A percentile compares a stretch with the other conserved stretches of the same genome.
Conservation (phyloP, 2,329 filamentous ascomycete species). For the Thielaviopsis euricoi region DNA sequence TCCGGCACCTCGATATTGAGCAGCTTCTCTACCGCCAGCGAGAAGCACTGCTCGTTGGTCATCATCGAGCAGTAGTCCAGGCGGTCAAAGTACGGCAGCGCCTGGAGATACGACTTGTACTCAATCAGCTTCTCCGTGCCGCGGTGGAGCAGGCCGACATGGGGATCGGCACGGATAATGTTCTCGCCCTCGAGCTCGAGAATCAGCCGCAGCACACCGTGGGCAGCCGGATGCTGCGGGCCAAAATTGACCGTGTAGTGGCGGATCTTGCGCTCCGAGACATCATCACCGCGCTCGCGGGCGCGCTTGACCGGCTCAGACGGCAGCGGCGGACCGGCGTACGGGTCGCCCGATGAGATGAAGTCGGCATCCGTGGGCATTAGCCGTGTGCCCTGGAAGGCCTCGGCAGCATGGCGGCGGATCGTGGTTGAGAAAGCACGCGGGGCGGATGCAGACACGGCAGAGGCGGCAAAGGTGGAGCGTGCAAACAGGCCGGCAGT, state of each 20-base stretch:
- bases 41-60: constrained; percentile 98
- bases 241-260: constrained; percentile 99
- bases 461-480: constrained; percentile 1
- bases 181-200: constrained; percentile 95
- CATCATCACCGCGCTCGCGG: constrained; percentile 26
- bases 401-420: constrained; percentile 44
- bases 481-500: constrained; percentile 20
- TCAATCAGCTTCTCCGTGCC: constrained; percentile 99
- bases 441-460: constrained; percentile 21
- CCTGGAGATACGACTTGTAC: constrained; percentile 98
- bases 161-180: constrained; percentile 89
- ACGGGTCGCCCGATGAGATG: constrained; percentile 31
- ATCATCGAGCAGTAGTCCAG: constrained; percentile 99
- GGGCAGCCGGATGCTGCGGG: constrained; percentile 93
- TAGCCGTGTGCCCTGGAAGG: constrained; percentile 41
- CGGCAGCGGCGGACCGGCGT: constrained; percentile 27
- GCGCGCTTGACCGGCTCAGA: constrained; percentile 27
- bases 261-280: constrained; percentile 65
- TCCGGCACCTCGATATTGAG: constrained; percentile 93
- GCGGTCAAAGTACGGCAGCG: constrained; percentile 94
- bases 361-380: constrained; percentile 52
- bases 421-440: constrained; percentile 51
- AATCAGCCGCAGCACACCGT: constrained; percentile 95
- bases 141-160: constrained; percentile 89
- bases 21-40: constrained; percentile 91